Evolutionary conservation across 768 basidiomycete genomes (phyloP).

Genomic region (Phaeotremella skinneri): DNA sequence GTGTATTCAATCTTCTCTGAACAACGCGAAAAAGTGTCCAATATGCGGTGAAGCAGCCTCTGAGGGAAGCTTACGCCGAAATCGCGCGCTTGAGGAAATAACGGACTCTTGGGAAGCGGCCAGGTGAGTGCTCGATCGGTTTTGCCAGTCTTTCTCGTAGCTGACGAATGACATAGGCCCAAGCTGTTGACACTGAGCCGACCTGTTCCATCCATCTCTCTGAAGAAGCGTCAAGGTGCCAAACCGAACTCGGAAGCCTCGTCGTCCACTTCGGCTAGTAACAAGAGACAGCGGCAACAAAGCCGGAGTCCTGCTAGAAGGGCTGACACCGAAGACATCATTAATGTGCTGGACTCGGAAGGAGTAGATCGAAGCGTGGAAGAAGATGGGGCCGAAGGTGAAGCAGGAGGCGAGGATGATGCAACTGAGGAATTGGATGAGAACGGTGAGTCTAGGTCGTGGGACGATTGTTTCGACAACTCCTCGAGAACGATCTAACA

Average conservation of each 20-base stretch:
- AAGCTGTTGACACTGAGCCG: conserved; percentile 8
- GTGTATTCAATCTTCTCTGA: conserved; percentile 68
- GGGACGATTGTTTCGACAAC: too few relatives aligned
- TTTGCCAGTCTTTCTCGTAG: conserved; percentile 18
- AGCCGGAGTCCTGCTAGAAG: conserved; percentile 15
- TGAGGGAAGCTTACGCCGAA: conserved; percentile 67
- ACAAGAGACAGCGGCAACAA: conserved; percentile 6
- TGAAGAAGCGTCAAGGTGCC: neutral
- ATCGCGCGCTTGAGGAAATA: conserved; percentile 67
- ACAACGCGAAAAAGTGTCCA: conserved; percentile 68
- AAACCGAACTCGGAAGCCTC: conserved; percentile 9
- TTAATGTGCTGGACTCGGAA: neutral
- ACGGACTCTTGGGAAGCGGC: conserved; percentile 69
- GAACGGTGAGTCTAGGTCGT: conserved; percentile 29
- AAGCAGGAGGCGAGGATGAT: neutral
- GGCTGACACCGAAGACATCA: conserved; percentile 27
- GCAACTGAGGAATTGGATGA: conserved; percentile 24
- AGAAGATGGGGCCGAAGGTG: conserved; percentile 7
- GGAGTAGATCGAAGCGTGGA: conserved; percentile 9
- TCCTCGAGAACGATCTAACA: conserved; percentile 2
- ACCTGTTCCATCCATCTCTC: conserved; percentile 4
- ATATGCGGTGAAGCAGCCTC: conserved; percentile 62
- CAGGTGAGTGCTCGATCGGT: conserved; percentile 56
- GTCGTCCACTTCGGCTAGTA: conserved; percentile 9
- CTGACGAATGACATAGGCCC: conserved; percentile 18